Evolutionary conservation across 2,329 filamentous ascomycete species (phyloP).

Genomic region (Trichoderma brevicompactum): DNA sequence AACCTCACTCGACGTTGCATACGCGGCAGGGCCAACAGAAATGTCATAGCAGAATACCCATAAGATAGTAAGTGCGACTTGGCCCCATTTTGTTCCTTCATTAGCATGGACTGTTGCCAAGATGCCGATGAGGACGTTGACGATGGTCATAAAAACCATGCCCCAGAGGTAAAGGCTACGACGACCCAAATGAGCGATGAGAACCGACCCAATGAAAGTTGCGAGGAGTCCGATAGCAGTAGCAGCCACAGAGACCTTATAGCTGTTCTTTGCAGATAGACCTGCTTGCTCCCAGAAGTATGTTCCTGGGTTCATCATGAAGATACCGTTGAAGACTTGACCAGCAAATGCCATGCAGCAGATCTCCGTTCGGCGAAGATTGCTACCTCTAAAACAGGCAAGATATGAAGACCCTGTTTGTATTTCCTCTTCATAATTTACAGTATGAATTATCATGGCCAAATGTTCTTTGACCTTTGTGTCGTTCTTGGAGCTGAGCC

Average conservation of each 20-base stretch:
- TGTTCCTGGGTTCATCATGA: conserved; percentile 24
- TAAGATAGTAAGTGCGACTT: conserved; percentile 57
- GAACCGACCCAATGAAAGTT: conserved; percentile 47
- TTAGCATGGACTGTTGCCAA: conserved; percentile 46
- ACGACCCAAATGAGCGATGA: conserved; percentile 51
- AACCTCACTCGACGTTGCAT: conserved; percentile 56
- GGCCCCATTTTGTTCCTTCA: conserved; percentile 43
- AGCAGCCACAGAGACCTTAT: conserved; percentile 22
- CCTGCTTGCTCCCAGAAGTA: conserved; percentile 26
- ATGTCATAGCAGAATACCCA: conserved; percentile 49
- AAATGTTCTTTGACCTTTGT: conserved; percentile 34
- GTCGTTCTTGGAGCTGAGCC: conserved; percentile 13
- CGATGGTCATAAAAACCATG: conserved; percentile 46
- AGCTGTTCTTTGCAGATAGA: conserved; percentile 16
- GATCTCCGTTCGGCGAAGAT: conserved; percentile 57
- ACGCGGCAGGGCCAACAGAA: conserved; percentile 59
- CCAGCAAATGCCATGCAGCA: conserved; percentile 36
- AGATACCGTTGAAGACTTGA: conserved; percentile 20
- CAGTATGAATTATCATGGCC: conserved; percentile 49
- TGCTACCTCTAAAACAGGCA: conserved; percentile 50
- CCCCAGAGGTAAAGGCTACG: conserved; percentile 50
- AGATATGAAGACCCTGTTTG: conserved; percentile 45
- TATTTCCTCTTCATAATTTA: conserved; percentile 45
- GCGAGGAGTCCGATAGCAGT: conserved; percentile 39
- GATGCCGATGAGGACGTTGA: conserved; percentile 45